phyloP scores from a whole-genome alignment of 306 rosid genomes.

The Dalbergia cultrata region DNA sequence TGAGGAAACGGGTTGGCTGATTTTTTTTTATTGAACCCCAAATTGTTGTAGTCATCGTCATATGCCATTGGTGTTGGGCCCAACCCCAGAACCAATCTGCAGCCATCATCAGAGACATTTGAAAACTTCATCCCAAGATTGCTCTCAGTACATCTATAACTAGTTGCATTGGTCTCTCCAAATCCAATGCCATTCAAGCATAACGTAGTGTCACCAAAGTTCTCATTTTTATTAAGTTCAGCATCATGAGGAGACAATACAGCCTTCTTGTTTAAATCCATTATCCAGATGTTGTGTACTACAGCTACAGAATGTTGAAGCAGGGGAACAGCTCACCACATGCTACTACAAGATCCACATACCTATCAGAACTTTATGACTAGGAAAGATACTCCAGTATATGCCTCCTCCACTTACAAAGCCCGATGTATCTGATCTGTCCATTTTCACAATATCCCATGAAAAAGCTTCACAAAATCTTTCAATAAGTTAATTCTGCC shows the following conservation, averaged over 20 bases:
- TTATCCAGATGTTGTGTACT: constrained; percentile 57
- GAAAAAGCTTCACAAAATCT: constrained; percentile 44
- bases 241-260: constrained; percentile 63
- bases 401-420: constrained; percentile 85
- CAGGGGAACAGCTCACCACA: constrained; percentile 56
- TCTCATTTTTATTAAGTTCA: constrained; percentile 61
- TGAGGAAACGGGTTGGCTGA: constrained; percentile 50
- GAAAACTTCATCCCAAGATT: constrained; percentile 59
- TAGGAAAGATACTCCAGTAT: constrained; percentile 51
- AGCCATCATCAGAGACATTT: constrained; percentile 76
- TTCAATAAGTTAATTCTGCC: constrained; percentile 45
- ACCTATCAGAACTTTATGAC: constrained; percentile 42
- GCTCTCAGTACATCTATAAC: constrained; percentile 56
- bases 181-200: constrained; percentile 73
- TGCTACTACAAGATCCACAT: constrained; percentile 47
- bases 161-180: constrained; percentile 61
- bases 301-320: constrained; percentile 55
- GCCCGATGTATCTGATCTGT: constrained; percentile 90
- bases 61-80: constrained; percentile 89
- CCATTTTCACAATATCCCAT: constrained; percentile 60
- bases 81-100: constrained; percentile 91
- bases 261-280: constrained; percentile 83
- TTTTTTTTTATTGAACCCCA: constrained; percentile 59
- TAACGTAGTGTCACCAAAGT: constrained; percentile 75
- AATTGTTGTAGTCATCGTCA: constrained; percentile 62